Evolutionary conservation across 495 filamentous ascomycete genomes (phyloP).

Genomic region (Hypoxylon crocopeplum): DNA sequence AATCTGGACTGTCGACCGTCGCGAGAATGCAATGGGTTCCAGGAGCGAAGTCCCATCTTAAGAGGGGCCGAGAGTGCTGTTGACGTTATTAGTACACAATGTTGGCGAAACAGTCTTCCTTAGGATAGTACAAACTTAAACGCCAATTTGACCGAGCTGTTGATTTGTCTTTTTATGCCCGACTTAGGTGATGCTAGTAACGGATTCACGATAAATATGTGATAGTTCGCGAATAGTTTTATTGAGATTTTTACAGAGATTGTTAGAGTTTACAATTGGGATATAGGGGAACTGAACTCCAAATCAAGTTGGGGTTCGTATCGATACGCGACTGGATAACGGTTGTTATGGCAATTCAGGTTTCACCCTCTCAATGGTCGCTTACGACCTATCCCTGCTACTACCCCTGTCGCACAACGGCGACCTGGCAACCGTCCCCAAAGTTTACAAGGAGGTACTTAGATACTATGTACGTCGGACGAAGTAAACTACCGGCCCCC

Average conservation of each 20-base stretch:
- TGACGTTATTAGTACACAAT: slow-evolving; percentile 14
- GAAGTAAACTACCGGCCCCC: too few relatives aligned
- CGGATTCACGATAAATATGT: too few relatives aligned
- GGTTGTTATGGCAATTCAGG: slow-evolving; percentile 24
- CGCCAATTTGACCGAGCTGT: slow-evolving; percentile 4
- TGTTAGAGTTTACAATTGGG: too few relatives aligned
- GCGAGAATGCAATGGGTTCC: slow-evolving; percentile 44
- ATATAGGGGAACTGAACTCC: too few relatives aligned
- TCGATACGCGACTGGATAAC: slow-evolving; percentile 26
- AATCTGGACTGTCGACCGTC: slow-evolving; percentile 46
- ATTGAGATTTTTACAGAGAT: too few relatives aligned
- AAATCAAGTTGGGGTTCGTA: slow-evolving; percentile 3
- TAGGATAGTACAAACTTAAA: slow-evolving; percentile 26
- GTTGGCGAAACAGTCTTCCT: too few relatives aligned
- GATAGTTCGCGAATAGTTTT: too few relatives aligned
- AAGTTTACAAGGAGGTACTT: not conserved
- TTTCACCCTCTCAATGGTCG: slow-evolving; percentile 9
- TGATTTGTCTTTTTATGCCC: not conserved
- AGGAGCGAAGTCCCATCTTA: slow-evolving; percentile 36
- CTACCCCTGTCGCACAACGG: slow-evolving; percentile 20
- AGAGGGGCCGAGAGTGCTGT: slow-evolving; percentile 15
- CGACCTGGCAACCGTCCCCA: slow-evolving; percentile 32
- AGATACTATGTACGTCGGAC: not conserved
- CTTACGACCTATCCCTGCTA: slow-evolving; percentile 15
- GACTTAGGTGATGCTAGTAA: slow-evolving; percentile 13